Evolutionary conservation across 306 rosid species (phyloP).

Genomic region (Adenanthera pavonina): DNA sequence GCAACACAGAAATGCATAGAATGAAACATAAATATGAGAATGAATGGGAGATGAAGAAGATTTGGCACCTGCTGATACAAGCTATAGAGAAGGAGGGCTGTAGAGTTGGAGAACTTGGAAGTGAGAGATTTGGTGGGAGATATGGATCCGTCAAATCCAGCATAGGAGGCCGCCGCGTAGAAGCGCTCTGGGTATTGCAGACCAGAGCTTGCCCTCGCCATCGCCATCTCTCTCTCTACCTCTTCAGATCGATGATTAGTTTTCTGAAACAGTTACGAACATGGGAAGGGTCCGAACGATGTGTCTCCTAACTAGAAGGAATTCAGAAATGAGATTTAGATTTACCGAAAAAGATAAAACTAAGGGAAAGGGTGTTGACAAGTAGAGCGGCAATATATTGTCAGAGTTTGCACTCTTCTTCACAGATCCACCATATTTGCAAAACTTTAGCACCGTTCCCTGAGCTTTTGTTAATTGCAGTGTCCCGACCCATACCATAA

Average conservation of each 20-base stretch:
- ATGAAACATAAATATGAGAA: neutral
- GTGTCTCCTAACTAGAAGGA: neutral
- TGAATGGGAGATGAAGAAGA: neutral
- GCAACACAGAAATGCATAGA: neutral
- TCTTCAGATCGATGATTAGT: conserved; percentile 28
- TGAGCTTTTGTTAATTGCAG: neutral
- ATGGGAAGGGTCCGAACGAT: neutral
- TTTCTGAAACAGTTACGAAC: neutral
- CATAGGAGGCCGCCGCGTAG: conserved; percentile 88
- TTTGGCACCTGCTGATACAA: conserved; percentile 75
- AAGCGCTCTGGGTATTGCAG: conserved; percentile 93
- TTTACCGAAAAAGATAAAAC: neutral
- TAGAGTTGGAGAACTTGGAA: conserved; percentile 74
- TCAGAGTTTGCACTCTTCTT: conserved; percentile 3
- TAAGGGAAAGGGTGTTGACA: neutral
- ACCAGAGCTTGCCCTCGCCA: conserved; percentile 89
- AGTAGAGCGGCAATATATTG: neutral
- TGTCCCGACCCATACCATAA: neutral
- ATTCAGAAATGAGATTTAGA: neutral
- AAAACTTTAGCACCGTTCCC: neutral
- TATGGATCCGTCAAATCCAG: conserved; percentile 84
- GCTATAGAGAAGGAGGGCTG: conserved; percentile 83
- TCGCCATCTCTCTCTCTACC: conserved; percentile 36
- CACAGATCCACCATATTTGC: conserved; percentile 18
- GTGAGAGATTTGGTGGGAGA: conserved; percentile 76